phyloP scores from a whole-genome alignment of 768 basidiomycete species.

The Tricholoma furcatifolium region DNA sequence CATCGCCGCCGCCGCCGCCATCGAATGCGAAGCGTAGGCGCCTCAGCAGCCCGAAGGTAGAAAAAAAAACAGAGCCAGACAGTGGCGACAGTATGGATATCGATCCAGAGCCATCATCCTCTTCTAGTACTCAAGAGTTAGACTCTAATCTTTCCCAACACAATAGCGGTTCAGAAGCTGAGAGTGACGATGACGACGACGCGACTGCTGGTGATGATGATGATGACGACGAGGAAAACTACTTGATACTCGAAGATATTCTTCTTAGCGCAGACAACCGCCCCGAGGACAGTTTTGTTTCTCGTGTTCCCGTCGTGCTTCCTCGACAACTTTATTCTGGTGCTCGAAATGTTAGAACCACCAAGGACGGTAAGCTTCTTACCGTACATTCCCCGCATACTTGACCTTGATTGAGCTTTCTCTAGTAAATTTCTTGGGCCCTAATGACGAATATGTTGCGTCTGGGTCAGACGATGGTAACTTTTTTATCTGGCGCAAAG shows the following conservation, averaged over 20 bases:
- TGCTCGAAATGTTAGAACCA: slow-evolving; percentile 75
- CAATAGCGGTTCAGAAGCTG: slow-evolving; percentile 14
- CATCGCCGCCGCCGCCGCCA: slow-evolving; percentile 30
- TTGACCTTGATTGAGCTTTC: neutral
- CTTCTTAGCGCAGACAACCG: no score
- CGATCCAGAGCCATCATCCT: slow-evolving; percentile 15
- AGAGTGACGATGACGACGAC: slow-evolving; percentile 27
- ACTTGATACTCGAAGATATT: slow-evolving; percentile 21
- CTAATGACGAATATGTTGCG: slow-evolving; percentile 70
- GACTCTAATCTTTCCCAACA: slow-evolving; percentile 22
- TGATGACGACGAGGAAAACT: slow-evolving; percentile 28
- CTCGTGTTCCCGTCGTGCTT: slow-evolving; percentile 50
- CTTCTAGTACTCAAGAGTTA: slow-evolving; percentile 15
- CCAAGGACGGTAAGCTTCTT: slow-evolving; percentile 74
- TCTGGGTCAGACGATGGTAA: slow-evolving; percentile 89
- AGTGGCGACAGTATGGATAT: slow-evolving; percentile 27
- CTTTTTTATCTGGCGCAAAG: slow-evolving; percentile 85
- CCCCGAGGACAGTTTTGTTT: slow-evolving; percentile 24
- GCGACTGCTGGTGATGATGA: slow-evolving; percentile 31
- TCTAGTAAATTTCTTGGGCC: slow-evolving; percentile 82
- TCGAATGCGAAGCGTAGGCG: slow-evolving; percentile 23
- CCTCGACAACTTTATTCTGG: slow-evolving; percentile 68
- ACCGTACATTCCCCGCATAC: neutral
- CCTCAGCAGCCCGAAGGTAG: slow-evolving; percentile 8
- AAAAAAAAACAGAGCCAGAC: slow-evolving; percentile 1